Evolutionary conservation across 371 early-diverging fungal species (phyloP).

Genomic region (Apophysomyces trapeziformis): DNA sequence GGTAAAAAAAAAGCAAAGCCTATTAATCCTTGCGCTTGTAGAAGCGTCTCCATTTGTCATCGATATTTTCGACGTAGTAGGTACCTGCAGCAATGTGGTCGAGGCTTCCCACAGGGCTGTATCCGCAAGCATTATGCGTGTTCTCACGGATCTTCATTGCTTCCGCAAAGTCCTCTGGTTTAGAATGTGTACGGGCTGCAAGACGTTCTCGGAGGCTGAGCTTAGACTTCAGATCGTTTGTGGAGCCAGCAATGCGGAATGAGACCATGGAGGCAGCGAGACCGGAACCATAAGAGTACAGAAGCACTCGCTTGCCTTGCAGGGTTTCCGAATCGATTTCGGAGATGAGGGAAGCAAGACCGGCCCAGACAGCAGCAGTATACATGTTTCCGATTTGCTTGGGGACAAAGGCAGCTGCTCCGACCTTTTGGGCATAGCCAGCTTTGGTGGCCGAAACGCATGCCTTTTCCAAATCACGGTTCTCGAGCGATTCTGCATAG

Average conservation of each 20-base stretch:
- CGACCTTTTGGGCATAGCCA: conserved; percentile 76
- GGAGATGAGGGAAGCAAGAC: conserved; percentile 85
- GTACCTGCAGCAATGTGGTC: conserved; percentile 67
- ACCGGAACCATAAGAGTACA: conserved; percentile 98
- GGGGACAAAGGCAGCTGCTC: conserved; percentile 81
- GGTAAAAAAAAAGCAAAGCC: conserved; percentile 2
- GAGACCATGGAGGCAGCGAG: conserved; percentile 95
- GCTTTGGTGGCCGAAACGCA: conserved; percentile 82
- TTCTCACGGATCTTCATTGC: conserved; percentile 89
- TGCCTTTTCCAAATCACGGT: conserved; percentile 89
- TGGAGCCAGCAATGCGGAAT: conserved; percentile 75
- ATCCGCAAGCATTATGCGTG: conserved; percentile 82
- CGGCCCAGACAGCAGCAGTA: conserved; percentile 92
- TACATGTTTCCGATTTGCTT: conserved; percentile 98
- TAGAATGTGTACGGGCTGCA: conserved; percentile 71
- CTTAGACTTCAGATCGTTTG: conserved; percentile 61
- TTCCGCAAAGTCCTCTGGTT: conserved; percentile 80
- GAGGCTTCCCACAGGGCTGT: conserved; percentile 71
- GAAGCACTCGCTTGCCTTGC: conserved; percentile 80
- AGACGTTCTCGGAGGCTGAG: conserved; percentile 78
- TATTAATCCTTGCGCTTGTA: conserved; percentile 71
- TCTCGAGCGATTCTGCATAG: conserved; percentile 78
- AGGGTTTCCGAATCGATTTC: conserved; percentile 72
- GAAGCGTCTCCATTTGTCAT: conserved; percentile 91
- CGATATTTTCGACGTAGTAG: conserved; percentile 88